Evolutionary conservation across 2,329 filamentous ascomycete species (phyloP), one percentile per base, ranked within the genome.

Genomic region (Botrytis fabae): DNA sequence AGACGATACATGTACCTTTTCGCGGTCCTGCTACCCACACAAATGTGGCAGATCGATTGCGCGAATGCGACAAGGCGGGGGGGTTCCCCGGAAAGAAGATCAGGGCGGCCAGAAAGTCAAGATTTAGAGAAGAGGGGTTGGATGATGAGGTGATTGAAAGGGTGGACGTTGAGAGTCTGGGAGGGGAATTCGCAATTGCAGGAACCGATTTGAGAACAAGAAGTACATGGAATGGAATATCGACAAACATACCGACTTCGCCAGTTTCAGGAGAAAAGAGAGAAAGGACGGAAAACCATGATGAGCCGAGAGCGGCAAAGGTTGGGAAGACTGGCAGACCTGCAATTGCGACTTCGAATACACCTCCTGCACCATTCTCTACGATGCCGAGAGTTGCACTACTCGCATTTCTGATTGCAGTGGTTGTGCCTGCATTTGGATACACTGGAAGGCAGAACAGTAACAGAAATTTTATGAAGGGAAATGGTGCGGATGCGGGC

Each of bases 341-440:
- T 74, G 82, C 86, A 68, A 85, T 82, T 78, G 81, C 82, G 69
- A 81, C 82, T 65, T 83, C 85, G 18, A 84, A 82, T 78, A 82
- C 83, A 69, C 83, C 85, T 22, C 82, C 85, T 65, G 80, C 83
- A 35, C 78, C 83, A 35, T 80, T 84, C 60, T 79, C 82, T 2
- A 82, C 83, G 22, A 71, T 87, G 9, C 82, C 85, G 48, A 83
- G 84, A 69, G 78, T 86, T 74, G 82, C 85, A 28, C 82, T 87
- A 80, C 81, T 87, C 74, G 85, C 82, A 20, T 75, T 88, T 69
- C 80, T 88, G 74, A 84, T 88, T 71, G 85, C 85, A 48, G 79
- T 88, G 69, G 80, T 88, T 68, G 78, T 88, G 54, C 86, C 87
- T 9, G 82, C 83, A 8, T 85, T 84, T 77, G 81, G 83, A 46